phyloP scores from a whole-genome alignment of 2,329 filamentous ascomycete species.

The Dichotomopilus funicola region DNA sequence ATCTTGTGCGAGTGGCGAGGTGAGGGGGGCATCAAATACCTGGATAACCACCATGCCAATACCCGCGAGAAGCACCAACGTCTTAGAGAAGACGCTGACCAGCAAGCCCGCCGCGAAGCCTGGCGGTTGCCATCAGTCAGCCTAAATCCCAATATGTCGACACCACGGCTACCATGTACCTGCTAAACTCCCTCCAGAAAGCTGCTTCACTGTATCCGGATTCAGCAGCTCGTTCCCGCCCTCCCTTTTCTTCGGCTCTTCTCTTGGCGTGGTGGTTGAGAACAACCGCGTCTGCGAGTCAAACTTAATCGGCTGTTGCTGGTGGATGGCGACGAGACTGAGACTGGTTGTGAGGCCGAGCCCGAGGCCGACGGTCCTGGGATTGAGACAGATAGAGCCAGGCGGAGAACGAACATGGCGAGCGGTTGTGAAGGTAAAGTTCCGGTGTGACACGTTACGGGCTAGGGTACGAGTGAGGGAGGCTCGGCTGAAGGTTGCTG shows the following conservation, averaged over 20 bases:
- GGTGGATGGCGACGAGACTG: conserved; percentile 20
- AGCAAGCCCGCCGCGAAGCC: conserved; percentile 59
- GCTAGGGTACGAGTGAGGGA: too few species aligned
- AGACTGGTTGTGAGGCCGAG: conserved; percentile 19
- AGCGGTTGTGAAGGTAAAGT: too few species aligned
- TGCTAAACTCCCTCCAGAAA: conserved; percentile 49
- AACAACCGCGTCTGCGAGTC: conserved; percentile 11
- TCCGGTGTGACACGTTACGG: too few species aligned
- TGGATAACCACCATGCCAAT: conserved; percentile 57
- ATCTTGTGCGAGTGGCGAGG: neutral
- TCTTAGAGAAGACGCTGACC: conserved; percentile 64
- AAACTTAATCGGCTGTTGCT: conserved; percentile 28
- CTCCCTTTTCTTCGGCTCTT: too few species aligned
- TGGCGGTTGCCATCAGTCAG: conserved; percentile 23
- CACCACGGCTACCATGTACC: conserved; percentile 30
- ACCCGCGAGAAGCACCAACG: conserved; percentile 61
- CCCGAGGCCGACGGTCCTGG: conserved; percentile 4
- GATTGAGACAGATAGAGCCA: neutral
- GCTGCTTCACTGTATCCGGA: conserved; percentile 38
- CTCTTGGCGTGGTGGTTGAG: conserved; percentile 3
- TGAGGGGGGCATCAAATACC: conserved; percentile 33
- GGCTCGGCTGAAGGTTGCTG: too few species aligned
- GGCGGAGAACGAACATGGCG: neutral
- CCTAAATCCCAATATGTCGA: neutral
- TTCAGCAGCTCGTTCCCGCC: conserved; percentile 24